These are phyloP conservation scores for Tagetes erecta DNA, from an alignment of 129 eudicot genomes.

Conservation along the genomic window DNA sequence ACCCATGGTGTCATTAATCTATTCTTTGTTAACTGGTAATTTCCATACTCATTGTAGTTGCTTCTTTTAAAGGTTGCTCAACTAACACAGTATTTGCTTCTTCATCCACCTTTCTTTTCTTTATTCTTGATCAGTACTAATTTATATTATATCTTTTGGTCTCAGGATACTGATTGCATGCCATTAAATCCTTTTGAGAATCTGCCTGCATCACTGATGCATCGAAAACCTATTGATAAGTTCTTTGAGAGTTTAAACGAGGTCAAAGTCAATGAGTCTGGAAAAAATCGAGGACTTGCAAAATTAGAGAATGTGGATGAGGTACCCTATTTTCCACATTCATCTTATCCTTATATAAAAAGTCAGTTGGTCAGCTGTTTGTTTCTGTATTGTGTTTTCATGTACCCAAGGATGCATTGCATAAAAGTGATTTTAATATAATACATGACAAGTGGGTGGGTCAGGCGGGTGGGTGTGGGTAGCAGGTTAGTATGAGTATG, in stretches of 20 bases:
- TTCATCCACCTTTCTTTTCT: neutral
- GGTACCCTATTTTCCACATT: conserved; percentile 31
- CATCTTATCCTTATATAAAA: conserved; percentile 36
- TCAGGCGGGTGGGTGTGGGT: neutral
- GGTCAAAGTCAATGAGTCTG: conserved; percentile 44
- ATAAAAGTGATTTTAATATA: neutral
- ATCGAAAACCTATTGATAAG: conserved; percentile 50
- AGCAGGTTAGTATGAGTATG: neutral
- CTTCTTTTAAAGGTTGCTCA: neutral
- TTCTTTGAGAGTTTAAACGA: conserved; percentile 59
- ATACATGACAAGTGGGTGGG: neutral
- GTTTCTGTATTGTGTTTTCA: conserved; percentile 13
- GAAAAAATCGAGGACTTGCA: conserved; percentile 44
- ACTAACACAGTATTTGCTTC: neutral
- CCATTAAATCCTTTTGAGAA: conserved; percentile 79
- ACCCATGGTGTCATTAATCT: neutral
- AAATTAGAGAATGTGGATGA: conserved; percentile 44
- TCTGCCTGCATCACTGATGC: conserved; percentile 69
- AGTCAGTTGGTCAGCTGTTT: conserved; percentile 30
- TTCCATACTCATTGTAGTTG: neutral
- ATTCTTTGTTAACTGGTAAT: neutral
- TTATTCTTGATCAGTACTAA: neutral
- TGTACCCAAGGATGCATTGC: neutral
- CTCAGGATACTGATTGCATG: conserved; percentile 97
- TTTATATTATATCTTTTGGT: conserved; percentile 1